phyloP scores from a whole-genome alignment of 116 monocot species.

The Iris pallida region DNA sequence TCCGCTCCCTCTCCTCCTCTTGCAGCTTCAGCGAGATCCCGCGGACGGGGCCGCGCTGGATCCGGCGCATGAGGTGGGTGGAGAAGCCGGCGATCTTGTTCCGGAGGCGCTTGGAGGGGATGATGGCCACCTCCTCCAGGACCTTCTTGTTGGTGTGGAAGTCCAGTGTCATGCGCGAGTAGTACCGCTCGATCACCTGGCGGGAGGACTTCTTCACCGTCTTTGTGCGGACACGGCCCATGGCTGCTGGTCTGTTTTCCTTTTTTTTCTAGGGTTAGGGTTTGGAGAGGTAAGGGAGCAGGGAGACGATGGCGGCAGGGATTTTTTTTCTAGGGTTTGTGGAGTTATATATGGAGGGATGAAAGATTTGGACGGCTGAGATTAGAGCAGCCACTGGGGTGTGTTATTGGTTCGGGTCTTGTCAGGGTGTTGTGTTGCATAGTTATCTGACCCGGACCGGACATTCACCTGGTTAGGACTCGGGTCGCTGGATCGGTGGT shows the following conservation, averaged over 20 bases:
- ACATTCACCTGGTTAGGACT: no score
- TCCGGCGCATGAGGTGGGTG: slow-evolving; percentile 21
- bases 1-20: slow-evolving; percentile 23
- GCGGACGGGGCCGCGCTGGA: slow-evolving; percentile 20
- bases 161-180: slow-evolving; percentile 21
- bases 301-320: no score
- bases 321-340: no score
- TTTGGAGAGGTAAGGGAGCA: no score
- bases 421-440: no score
- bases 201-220: slow-evolving; percentile 52
- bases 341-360: no score
- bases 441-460: no score
- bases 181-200: slow-evolving; percentile 41
- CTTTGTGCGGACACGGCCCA: slow-evolving; percentile 51
- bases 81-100: slow-evolving; percentile 29
- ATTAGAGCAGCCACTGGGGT: no score
- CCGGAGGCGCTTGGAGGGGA: slow-evolving; percentile 23
- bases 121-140: slow-evolving; percentile 19
- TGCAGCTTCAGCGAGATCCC: slow-evolving; percentile 21
- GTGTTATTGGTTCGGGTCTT: no score
- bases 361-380: no score
- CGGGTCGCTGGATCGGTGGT: no score
- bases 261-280: neutral
- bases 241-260: neutral
- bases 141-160: slow-evolving; percentile 25